phyloP scores from a whole-genome alignment of 495 filamentous ascomycete genomes.

The Patellaria atrata region DNA sequence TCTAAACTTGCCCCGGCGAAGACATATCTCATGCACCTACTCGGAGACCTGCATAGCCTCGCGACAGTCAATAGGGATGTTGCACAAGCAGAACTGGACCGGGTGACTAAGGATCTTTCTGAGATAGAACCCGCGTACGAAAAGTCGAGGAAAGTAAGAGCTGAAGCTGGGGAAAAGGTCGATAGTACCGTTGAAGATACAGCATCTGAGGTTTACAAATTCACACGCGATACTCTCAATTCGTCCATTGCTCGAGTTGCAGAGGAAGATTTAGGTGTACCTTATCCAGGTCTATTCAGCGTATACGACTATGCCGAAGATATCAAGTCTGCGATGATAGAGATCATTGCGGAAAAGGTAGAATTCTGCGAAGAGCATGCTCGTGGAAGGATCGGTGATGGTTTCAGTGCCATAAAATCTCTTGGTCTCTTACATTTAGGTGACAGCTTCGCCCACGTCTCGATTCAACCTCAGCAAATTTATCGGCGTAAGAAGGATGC shows the following conservation, averaged over 20 bases:
- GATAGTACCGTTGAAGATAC: slow-evolving; percentile 72
- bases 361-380: slow-evolving; percentile 71
- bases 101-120: slow-evolving; percentile 63
- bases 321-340: slow-evolving; percentile 75
- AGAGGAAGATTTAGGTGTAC: slow-evolving; percentile 59
- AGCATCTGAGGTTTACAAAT: slow-evolving; percentile 67
- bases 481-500: slow-evolving; percentile 69
- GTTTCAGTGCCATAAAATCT: slow-evolving; percentile 77
- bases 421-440: slow-evolving; percentile 82
- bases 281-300: slow-evolving; percentile 71
- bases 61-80: slow-evolving; percentile 80
- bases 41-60: slow-evolving; percentile 68
- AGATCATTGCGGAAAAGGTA: slow-evolving; percentile 68
- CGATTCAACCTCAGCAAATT: slow-evolving; percentile 83
- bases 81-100: slow-evolving; percentile 70
- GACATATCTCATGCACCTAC: slow-evolving; percentile 88
- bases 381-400: slow-evolving; percentile 56
- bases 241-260: slow-evolving; percentile 60
- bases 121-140: slow-evolving; percentile 78
- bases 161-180: slow-evolving; percentile 68
- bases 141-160: slow-evolving; percentile 63
- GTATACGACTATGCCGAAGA: slow-evolving; percentile 91
- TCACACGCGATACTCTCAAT: slow-evolving; percentile 60
- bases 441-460: slow-evolving; percentile 66
- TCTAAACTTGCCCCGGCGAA: slow-evolving; percentile 93